Evolutionary conservation across 352 stramenopile species (phyloP).

Genomic region (Phytophthora colocasiae): DNA sequence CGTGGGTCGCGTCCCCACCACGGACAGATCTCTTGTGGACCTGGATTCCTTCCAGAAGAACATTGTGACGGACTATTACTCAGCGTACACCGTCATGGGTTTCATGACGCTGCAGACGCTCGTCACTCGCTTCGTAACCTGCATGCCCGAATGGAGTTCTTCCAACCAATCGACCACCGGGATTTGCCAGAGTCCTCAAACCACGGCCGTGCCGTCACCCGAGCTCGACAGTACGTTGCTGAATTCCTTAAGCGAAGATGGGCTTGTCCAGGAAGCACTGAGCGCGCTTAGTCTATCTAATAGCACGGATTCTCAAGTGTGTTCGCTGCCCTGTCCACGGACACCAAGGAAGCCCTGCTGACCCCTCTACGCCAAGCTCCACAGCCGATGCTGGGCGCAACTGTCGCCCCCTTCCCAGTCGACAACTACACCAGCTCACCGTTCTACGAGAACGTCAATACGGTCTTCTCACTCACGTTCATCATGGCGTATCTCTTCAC

Average conservation of each 20-base stretch:
- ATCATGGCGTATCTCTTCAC: slow-evolving; percentile 91
- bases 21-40: neutral
- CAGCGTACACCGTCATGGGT: neutral
- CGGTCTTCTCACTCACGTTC: slow-evolving; percentile 86
- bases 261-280: slow-evolving; percentile 43
- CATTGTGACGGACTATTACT: neutral
- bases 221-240: slow-evolving; percentile 44
- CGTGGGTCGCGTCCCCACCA: slow-evolving; percentile 39
- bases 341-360: slow-evolving; percentile 29
- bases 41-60: neutral
- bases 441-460: slow-evolving; percentile 63
- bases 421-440: slow-evolving; percentile 43
- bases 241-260: slow-evolving; percentile 32
- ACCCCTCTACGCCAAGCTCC: slow-evolving; percentile 46
- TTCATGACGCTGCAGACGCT: neutral
- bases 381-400: slow-evolving; percentile 44
- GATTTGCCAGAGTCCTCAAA: slow-evolving; percentile 47
- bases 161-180: slow-evolving; percentile 46
- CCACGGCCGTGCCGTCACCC: slow-evolving; percentile 25
- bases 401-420: slow-evolving; percentile 47
- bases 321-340: slow-evolving; percentile 22
- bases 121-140: neutral
- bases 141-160: slow-evolving; percentile 55
- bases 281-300: neutral
- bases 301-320: slow-evolving; percentile 13